These are phyloP conservation scores for Pyricularia sp. DNA, from an alignment of 2,329 filamentous ascomycete genomes.

Conservation along the genomic window DNA sequence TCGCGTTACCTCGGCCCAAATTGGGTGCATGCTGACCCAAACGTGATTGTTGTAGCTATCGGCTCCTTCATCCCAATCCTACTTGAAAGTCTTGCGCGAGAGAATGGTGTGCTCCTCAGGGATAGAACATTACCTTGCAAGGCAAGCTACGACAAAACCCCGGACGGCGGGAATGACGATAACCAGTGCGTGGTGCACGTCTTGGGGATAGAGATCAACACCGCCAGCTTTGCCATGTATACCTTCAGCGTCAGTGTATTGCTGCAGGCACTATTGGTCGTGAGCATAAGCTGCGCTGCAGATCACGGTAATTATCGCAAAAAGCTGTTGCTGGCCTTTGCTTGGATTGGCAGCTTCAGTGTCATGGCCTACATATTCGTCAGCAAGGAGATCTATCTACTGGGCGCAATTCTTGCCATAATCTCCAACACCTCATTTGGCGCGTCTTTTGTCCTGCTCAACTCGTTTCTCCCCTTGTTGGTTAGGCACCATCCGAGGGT, in stretches of 20 bases:
- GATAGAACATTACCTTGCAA: constrained; percentile 70
- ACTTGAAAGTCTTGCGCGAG: constrained; percentile 84
- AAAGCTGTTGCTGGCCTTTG: constrained; percentile 77
- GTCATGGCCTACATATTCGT: constrained; percentile 87
- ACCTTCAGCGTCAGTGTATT: constrained; percentile 91
- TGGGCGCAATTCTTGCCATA: constrained; percentile 78
- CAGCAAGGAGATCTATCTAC: constrained; percentile 62
- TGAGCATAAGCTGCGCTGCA: constrained; percentile 92
- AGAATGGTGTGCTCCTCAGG: constrained; percentile 77
- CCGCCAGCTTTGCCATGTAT: constrained; percentile 93
- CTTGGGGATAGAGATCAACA: constrained; percentile 81
- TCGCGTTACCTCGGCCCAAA: not conserved
- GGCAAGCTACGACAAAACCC: constrained; percentile 43
- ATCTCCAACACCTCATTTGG: constrained; percentile 91
- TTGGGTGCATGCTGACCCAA: not conserved
- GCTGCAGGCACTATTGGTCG: constrained; percentile 80
- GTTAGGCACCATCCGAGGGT: constrained; percentile 71
- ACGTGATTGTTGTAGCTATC: constrained; percentile 8
- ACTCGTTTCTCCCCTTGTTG: constrained; percentile 86
- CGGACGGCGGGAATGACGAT: constrained; percentile 25
- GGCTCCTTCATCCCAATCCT: constrained; percentile 94
- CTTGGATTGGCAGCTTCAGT: constrained; percentile 66
- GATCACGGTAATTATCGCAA: constrained; percentile 93
- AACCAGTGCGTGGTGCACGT: constrained; percentile 74
- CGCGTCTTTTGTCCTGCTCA: constrained; percentile 88